Base-by-base conservation (phyloP, 345 rosid genomes). In the Durio zibethinus region DNA sequence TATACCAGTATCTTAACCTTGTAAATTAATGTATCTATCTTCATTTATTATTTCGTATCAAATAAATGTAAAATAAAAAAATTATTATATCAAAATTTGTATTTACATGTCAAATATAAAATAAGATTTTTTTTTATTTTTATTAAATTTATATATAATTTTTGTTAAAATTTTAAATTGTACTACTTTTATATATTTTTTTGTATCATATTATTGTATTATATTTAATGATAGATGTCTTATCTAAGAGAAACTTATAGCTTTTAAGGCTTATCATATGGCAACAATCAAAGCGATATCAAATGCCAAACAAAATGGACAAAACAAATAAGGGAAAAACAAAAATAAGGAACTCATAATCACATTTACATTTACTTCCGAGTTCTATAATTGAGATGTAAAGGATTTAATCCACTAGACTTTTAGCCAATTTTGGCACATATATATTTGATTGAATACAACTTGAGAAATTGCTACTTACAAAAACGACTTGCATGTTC, bases 281-380 rank as follows among this genome's bases (percentile, higher is more conserved):
- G 43, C 23, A 16, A 9, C 18, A 63, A 16, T 35, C 43, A 18
- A 35, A 35, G 45, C 20, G 29, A 66, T 40, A 66, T 35, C 12
- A 38, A 65, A 35, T 64, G 21, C 29, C 6, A n/a, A n/a, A 65
- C n/a, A n/a, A n/a, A n/a, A 54, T 7, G n/a, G 27, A 64, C 25
- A 21, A 42, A 42, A 43, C 29, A 10, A 47, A 15, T 6, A 16
- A 27, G 47, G 12, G 23, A 29, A 18, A 70, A 25, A 57, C 8
- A 50, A n/a, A 5, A 9, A 2, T 60, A 27, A 60, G 12, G 53
- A 67, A 74, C 69, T 74, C 69, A 31, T 60, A 29, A 74, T 60
- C 40, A 62, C 57, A 74, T 40, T 60, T 74, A 59, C 77, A 74
- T 15, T 60, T 60, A 57, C 29, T 74, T 40, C 69, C 20, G 25